These are phyloP conservation scores for Ophiostoma quercus DNA, from an alignment of 2,329 filamentous ascomycete genomes.

Conservation along the genomic window DNA sequence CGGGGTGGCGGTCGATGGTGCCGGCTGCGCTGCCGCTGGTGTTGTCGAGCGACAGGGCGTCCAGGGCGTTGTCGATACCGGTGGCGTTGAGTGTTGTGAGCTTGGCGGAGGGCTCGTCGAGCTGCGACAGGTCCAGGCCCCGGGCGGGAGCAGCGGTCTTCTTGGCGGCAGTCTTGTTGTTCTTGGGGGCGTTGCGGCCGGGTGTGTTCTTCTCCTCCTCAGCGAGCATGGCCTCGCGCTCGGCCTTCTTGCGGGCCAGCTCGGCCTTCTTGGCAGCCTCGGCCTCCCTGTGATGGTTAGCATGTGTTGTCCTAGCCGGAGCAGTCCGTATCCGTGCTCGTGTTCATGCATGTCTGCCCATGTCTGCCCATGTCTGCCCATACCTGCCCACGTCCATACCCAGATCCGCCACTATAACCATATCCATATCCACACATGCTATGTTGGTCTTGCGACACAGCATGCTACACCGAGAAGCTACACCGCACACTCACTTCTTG, in stretches of 20 bases:
- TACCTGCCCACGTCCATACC: too few species aligned
- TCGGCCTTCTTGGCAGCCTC: conserved; percentile 81
- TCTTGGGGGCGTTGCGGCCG: conserved; percentile 58
- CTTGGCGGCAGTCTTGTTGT: conserved; percentile 62
- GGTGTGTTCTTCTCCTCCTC: conserved; percentile 70
- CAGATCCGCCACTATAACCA: too few species aligned
- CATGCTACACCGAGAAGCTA: conserved; percentile 11
- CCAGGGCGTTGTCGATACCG: conserved; percentile 89
- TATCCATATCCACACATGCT: neutral
- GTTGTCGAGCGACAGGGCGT: conserved; percentile 65
- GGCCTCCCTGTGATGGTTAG: conserved; percentile 57
- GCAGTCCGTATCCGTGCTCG: neutral
- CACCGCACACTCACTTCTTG: conserved; percentile 66
- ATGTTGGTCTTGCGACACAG: conserved; percentile 6
- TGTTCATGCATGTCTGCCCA: too few species aligned
- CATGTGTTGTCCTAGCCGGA: neutral
- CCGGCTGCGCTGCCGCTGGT: conserved; percentile 34
- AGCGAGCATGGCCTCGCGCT: conserved; percentile 74
- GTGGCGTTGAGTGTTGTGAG: conserved; percentile 66
- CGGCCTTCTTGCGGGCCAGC: conserved; percentile 81
- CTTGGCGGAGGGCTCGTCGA: conserved; percentile 48
- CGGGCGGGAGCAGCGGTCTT: conserved; percentile 48
- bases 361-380: too few species aligned
- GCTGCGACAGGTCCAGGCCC: conserved; percentile 68
- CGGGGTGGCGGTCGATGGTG: conserved; percentile 83